Conservation (phyloP, 345 rosid species). For the Microcos paniculata region DNA sequence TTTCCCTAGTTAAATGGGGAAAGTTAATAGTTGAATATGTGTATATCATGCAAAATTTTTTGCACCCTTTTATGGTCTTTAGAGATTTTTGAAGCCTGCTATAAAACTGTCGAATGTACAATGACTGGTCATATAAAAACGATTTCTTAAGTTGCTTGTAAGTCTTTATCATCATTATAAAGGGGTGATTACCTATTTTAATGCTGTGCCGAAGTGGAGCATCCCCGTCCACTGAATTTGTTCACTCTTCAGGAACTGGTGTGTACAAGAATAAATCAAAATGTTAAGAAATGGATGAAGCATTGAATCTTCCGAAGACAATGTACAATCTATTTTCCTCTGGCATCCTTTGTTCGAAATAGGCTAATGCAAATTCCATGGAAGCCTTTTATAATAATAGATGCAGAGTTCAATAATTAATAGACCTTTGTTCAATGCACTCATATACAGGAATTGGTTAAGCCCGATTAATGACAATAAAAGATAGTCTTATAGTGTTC, state of each 20-base stretch:
- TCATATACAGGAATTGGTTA: too few species aligned
- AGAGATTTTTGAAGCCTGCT: conserved; percentile 9
- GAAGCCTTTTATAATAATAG: not conserved
- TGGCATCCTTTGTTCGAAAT: not conserved
- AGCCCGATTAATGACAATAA: too few species aligned
- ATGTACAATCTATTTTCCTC: not conserved
- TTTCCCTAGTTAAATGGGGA: not conserved
- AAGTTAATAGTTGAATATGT: conserved; percentile 1
- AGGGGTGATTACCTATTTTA: not conserved
- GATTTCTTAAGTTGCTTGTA: not conserved
- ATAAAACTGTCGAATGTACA: conserved; percentile 12
- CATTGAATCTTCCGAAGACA: not conserved
- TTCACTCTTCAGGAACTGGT: not conserved
- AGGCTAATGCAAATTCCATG: not conserved
- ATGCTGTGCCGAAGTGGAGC: not conserved
- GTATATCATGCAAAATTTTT: conserved; percentile 12
- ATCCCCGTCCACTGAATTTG: not conserved
- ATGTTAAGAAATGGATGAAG: not conserved
- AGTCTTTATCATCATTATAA: not conserved
- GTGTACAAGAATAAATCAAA: not conserved
- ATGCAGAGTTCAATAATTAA: not conserved
- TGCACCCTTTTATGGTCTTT: not conserved
- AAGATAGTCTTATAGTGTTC: too few species aligned
- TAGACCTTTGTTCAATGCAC: not conserved
- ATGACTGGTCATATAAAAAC: not conserved